Percentiles rank a stretch among this genome's conserved stretches.
These are phyloP conservation scores for Macrophomina phaseolina DNA, from an alignment of 2,329 filamentous ascomycete genomes.

Conservation along the genomic window DNA sequence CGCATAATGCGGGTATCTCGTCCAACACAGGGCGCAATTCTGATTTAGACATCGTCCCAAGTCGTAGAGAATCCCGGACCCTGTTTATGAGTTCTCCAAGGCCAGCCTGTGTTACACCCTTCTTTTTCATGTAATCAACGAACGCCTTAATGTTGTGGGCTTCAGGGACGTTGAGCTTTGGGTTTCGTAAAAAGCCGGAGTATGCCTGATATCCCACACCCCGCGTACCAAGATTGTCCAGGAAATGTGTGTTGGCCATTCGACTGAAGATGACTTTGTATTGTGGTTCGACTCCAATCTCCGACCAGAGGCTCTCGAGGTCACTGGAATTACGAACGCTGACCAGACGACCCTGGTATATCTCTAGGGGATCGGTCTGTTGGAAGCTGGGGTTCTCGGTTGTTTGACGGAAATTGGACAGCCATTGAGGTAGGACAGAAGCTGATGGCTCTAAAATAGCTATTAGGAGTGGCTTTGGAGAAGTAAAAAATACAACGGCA, in stretches of 20 bases:
- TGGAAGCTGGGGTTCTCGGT: not conserved
- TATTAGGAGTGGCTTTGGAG: not conserved
- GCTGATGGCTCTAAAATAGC: not conserved
- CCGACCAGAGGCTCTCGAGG: conserved; percentile 1
- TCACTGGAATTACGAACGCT: not conserved
- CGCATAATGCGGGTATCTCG: not conserved
- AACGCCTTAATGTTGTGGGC: conserved; percentile 8
- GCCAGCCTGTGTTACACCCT: not conserved
- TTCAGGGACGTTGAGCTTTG: not conserved
- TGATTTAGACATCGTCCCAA: conserved; percentile 4
- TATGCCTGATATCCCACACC: not conserved
- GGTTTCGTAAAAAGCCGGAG: conserved; percentile 15
- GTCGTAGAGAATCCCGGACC: conserved; percentile 2
- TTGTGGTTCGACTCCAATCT: conserved; percentile 7
- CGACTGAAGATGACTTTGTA: conserved; percentile 4
- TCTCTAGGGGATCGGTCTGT: not conserved
- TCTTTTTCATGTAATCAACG: not conserved
- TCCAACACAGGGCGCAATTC: conserved; percentile 9
- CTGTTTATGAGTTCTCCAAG: not conserved
- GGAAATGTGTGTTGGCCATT: conserved; percentile 21
- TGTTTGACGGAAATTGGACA: not conserved
- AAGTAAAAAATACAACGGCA: no score
- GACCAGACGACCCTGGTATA: not conserved
- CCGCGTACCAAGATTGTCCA: not conserved
- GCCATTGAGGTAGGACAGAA: conserved; percentile 12